Conservation (phyloP, 192 early-diverging fungal species). For the Coemansia sp. region DNA sequence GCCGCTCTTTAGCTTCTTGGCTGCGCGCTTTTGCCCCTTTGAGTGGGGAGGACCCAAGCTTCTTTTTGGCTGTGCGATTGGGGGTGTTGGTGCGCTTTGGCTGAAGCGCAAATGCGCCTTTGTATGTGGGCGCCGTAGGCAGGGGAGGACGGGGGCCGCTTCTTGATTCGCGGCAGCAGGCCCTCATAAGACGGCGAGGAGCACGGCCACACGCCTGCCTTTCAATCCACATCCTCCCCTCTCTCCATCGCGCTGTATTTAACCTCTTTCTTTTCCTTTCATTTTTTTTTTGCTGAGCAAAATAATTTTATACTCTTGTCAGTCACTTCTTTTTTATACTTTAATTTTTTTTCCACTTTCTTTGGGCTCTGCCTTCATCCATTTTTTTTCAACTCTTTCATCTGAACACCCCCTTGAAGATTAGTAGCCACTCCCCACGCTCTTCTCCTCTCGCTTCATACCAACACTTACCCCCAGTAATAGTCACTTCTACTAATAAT, state of each 20-base stretch:
- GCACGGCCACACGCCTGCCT: constrained; percentile 10
- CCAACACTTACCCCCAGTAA: constrained; percentile 22
- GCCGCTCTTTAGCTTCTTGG: constrained; percentile 11
- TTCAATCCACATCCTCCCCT: constrained; percentile 8
- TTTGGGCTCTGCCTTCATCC: constrained; percentile 11
- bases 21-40: constrained; percentile 6
- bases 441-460: not conserved
- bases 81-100: constrained; percentile 2
- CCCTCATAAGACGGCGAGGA: constrained; percentile 10
- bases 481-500: constrained; percentile 19
- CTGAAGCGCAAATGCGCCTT: constrained; percentile 12
- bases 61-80: constrained; percentile 7
- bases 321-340: constrained; percentile 16
- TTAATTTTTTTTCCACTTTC: constrained; percentile 16
- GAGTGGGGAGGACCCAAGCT: not conserved
- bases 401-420: constrained; percentile 6
- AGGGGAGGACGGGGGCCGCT: constrained; percentile 8
- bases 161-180: constrained; percentile 13
- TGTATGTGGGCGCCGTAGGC: constrained; percentile 7
- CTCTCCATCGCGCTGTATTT: constrained; percentile 26
- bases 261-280: constrained; percentile 18
- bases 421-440: constrained; percentile 6
- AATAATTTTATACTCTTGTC: constrained; percentile 48
- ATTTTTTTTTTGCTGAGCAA: constrained; percentile 54
- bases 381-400: constrained; percentile 6